These are phyloP conservation scores for Apiospora rasikravindrae DNA, from an alignment of 2,329 filamentous ascomycete species.

Conservation along the genomic window DNA sequence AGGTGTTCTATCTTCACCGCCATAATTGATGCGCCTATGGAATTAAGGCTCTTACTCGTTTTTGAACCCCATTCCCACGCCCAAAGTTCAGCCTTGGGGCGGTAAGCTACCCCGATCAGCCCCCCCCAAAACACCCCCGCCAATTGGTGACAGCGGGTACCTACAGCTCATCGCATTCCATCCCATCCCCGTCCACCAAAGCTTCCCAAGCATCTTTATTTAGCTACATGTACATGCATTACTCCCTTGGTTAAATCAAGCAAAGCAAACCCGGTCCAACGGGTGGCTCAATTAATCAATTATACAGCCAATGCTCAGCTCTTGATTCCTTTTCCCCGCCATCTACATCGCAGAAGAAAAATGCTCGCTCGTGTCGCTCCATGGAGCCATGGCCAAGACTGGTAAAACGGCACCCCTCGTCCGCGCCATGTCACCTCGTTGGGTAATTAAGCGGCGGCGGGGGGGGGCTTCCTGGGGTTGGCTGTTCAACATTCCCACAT, in stretches of 20 bases:
- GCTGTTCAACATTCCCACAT: background rate
- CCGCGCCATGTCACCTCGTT: constrained; percentile 14
- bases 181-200: background rate
- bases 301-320: background rate
- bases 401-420: constrained; percentile 6
- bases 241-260: background rate
- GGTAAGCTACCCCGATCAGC: background rate
- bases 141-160: background rate
- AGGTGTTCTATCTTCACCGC: too few relatives aligned
- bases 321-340: background rate
- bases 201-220: background rate
- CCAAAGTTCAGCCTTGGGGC: background rate
- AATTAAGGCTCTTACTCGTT: background rate
- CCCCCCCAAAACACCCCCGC: background rate
- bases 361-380: background rate
- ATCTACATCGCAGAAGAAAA: background rate
- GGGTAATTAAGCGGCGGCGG: constrained; percentile 8
- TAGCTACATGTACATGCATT: background rate
- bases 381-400: constrained; percentile 1
- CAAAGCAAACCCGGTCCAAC: background rate
- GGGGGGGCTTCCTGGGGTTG: background rate
- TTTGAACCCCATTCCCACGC: background rate
- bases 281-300: background rate
- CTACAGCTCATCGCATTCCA: background rate
- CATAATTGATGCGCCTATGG: background rate